These are phyloP conservation scores for Pleodorina starrii DNA, from an alignment of 139 green algal species.

Conservation along the genomic window DNA sequence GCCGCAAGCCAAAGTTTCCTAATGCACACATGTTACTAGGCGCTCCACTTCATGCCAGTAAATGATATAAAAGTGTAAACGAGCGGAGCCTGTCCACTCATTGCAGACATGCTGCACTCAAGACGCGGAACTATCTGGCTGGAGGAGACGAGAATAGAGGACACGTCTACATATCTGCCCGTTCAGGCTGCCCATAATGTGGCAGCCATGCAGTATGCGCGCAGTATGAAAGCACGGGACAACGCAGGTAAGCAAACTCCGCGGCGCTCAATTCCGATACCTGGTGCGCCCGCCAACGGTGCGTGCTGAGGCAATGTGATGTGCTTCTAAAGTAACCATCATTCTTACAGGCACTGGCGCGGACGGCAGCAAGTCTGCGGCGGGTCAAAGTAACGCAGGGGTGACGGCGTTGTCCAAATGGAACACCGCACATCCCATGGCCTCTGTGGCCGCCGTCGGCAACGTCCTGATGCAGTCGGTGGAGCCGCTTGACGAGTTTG, in stretches of 20 bases:
- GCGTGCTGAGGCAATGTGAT: too few relatives aligned
- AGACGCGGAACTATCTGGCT: neutral
- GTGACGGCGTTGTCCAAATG: neutral
- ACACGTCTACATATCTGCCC: neutral
- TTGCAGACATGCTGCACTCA: neutral
- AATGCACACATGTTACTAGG: too few relatives aligned
- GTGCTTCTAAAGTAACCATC: too few relatives aligned
- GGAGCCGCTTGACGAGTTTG: neutral
- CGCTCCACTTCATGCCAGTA: too few relatives aligned
- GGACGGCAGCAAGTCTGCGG: neutral
- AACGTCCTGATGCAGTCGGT: constrained; percentile 6
- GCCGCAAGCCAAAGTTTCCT: too few relatives aligned
- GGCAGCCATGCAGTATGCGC: constrained; percentile 12
- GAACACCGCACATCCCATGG: neutral
- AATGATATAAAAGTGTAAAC: too few relatives aligned
- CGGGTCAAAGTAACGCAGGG: too few relatives aligned
- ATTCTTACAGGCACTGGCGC: neutral
- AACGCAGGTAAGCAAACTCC: neutral
- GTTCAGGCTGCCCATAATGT: constrained; percentile 2
- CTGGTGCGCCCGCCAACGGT: too few relatives aligned
- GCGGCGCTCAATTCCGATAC: too few relatives aligned
- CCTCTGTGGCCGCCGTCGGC: neutral
- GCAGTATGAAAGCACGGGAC: neutral
- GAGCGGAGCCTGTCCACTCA: too few relatives aligned
- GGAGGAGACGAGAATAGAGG: neutral